These are phyloP conservation scores for Arctium minus DNA, from an alignment of 129 eudicot species.

Conservation along the genomic window DNA sequence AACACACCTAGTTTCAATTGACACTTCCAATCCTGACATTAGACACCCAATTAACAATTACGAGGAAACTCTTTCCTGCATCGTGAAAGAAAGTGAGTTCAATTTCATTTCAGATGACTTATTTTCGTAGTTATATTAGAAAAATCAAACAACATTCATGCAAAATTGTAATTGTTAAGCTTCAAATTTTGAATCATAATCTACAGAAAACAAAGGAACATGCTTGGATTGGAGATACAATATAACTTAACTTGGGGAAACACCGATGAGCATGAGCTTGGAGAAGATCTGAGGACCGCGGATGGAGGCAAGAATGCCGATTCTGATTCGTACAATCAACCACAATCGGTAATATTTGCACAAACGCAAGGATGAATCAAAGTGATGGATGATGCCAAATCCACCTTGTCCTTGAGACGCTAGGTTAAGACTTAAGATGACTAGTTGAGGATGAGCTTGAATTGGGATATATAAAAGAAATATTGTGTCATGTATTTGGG, in stretches of 20 bases:
- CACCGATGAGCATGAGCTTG: constrained; percentile 37
- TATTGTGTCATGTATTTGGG: no score
- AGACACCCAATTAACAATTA: no score
- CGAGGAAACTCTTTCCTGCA: no score
- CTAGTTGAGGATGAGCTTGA: constrained; percentile 22
- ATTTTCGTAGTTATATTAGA: no score
- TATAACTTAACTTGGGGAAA: constrained; percentile 36
- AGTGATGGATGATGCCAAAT: no score
- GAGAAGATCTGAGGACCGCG: constrained; percentile 29
- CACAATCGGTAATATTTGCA: no score
- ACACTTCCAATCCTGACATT: no score
- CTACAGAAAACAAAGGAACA: not conserved
- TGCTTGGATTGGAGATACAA: not conserved
- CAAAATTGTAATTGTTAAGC: not conserved
- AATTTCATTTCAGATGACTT: no score
- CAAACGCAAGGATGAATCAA: no score
- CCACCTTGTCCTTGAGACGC: no score
- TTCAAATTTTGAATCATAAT: not conserved
- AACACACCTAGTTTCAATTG: constrained; percentile 8
- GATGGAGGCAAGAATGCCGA: constrained; percentile 33
- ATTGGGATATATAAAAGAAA: not conserved
- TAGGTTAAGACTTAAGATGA: no score
- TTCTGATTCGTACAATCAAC: not conserved
- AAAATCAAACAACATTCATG: not conserved
- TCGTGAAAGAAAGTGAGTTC: no score